Percentiles rank a stretch among this genome's conserved stretches.
phyloP scores from a whole-genome alignment of 352 stramenopile genomes.

The Phytopythium delawarense region DNA sequence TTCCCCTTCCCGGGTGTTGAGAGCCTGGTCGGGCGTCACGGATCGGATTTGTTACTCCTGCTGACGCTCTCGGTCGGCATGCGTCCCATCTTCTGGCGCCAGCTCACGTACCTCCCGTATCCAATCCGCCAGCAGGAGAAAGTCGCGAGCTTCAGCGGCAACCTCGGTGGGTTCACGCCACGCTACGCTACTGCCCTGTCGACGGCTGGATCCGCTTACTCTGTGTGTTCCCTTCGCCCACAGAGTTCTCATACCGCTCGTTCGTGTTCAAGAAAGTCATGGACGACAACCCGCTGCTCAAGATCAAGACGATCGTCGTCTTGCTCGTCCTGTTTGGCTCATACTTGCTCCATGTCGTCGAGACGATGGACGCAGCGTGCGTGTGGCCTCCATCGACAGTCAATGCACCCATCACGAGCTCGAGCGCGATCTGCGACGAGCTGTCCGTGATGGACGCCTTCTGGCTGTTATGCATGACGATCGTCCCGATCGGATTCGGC shows the following conservation, averaged over 20 bases:
- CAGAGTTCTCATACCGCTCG: slow-evolving; percentile 61
- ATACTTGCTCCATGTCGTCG: slow-evolving; percentile 41
- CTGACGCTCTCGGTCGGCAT: slow-evolving; percentile 38
- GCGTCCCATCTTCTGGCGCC: slow-evolving; percentile 44
- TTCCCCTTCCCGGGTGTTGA: slow-evolving; percentile 60
- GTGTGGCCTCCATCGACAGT: slow-evolving; percentile 6
- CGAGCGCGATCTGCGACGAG: slow-evolving; percentile 25
- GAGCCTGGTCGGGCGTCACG: slow-evolving; percentile 13
- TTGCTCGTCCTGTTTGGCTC: slow-evolving; percentile 7
- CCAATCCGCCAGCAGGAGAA: slow-evolving; percentile 69
- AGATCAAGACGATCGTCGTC: slow-evolving; percentile 26
- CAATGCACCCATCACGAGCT: slow-evolving; percentile 9
- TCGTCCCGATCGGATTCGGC: slow-evolving; percentile 46
- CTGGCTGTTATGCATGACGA: slow-evolving; percentile 46
- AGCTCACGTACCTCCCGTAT: slow-evolving; percentile 61
- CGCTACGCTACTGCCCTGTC: background rate
- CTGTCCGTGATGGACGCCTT: slow-evolving; percentile 30
- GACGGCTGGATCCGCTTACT: background rate
- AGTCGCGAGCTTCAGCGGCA: slow-evolving; percentile 52
- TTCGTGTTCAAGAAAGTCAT: slow-evolving; percentile 78
- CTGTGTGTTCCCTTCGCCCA: background rate
- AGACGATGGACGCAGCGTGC: slow-evolving; percentile 46
- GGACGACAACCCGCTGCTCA: slow-evolving; percentile 44
- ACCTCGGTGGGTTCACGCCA: slow-evolving; percentile 24
- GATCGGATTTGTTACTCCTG: slow-evolving; percentile 30